Evolutionary conservation across 2,329 filamentous ascomycete species (phyloP).

Genomic region (Apiospora rasikravindrae): DNA sequence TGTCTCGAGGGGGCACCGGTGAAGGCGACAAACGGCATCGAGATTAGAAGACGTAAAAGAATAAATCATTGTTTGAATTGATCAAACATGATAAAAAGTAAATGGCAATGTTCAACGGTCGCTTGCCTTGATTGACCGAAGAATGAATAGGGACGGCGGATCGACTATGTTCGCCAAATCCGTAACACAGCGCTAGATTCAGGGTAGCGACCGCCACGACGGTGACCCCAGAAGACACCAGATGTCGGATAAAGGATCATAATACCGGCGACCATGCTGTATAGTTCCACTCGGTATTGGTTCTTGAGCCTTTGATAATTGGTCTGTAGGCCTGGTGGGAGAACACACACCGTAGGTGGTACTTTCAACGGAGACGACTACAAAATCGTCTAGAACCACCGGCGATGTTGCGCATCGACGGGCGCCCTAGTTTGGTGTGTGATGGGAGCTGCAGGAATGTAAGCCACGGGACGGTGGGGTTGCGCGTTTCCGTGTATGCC

Average conservation of each 20-base stretch:
- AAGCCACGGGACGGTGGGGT: neutral
- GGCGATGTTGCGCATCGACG: slow-evolving; percentile 10
- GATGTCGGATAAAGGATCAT: neutral
- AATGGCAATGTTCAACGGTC: neutral
- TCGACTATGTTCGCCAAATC: neutral
- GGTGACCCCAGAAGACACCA: neutral
- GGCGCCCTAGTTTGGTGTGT: slow-evolving; percentile 1
- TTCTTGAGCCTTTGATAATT: neutral
- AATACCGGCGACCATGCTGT: neutral
- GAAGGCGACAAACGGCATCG: slow-evolving; percentile 6
- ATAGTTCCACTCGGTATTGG: neutral
- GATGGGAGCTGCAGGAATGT: neutral
- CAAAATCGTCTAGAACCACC: neutral
- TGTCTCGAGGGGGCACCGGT: slow-evolving; percentile 7
- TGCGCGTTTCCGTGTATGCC: neutral
- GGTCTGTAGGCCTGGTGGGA: neutral
- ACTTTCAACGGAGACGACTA: neutral
- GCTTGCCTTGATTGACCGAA: neutral
- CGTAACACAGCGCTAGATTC: neutral
- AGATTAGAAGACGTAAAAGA: neutral
- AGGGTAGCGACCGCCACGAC: neutral
- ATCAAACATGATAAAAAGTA: neutral
- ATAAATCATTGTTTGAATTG: neutral
- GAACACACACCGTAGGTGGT: neutral
- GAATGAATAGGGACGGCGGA: neutral